phyloP scores from a whole-genome alignment of 2,329 filamentous ascomycete species.

The Trichophyton mentagrophytes region DNA sequence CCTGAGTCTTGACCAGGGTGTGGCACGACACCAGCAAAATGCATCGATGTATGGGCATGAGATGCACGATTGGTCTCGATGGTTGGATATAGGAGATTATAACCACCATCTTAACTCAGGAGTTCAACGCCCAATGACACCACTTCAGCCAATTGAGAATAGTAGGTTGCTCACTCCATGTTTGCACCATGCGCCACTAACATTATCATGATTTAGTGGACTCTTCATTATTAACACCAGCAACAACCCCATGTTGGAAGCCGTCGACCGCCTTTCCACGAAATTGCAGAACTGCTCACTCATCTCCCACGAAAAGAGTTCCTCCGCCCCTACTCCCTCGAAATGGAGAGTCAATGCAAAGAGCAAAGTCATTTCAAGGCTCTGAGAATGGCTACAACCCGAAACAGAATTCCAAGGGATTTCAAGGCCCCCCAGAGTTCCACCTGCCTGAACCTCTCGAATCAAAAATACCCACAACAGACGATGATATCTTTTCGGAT shows the following conservation, averaged over 20 bases:
- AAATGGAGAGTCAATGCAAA: conserved; percentile 26
- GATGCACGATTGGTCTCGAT: conserved; percentile 41
- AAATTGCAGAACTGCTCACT: conserved; percentile 28
- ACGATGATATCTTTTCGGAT: conserved; percentile 12
- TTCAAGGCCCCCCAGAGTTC: conserved; percentile 33
- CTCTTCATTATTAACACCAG: conserved; percentile 50
- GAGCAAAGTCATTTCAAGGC: conserved; percentile 37
- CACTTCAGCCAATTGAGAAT: conserved; percentile 46
- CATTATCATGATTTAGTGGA: background rate
- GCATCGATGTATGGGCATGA: conserved; percentile 20
- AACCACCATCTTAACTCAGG: conserved; percentile 11
- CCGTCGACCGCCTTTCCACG: conserved; percentile 24
- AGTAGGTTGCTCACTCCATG: conserved; percentile 35
- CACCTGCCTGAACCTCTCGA: conserved; percentile 40
- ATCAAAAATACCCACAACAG: conserved; percentile 34
- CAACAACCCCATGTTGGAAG: conserved; percentile 45
- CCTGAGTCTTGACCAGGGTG: conserved; percentile 61
- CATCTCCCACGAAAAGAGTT: conserved; percentile 27
- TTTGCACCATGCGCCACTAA: background rate
- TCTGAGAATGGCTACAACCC: conserved; percentile 21
- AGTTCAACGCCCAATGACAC: conserved; percentile 46
- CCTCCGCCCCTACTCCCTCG: conserved; percentile 20
- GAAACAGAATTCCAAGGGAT: conserved; percentile 37
- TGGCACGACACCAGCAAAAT: conserved; percentile 8
- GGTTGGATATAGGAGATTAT: conserved; percentile 5